Evolutionary conservation across 805 yeast species (phyloP).

Genomic region (Gaillardinia entomophila): DNA sequence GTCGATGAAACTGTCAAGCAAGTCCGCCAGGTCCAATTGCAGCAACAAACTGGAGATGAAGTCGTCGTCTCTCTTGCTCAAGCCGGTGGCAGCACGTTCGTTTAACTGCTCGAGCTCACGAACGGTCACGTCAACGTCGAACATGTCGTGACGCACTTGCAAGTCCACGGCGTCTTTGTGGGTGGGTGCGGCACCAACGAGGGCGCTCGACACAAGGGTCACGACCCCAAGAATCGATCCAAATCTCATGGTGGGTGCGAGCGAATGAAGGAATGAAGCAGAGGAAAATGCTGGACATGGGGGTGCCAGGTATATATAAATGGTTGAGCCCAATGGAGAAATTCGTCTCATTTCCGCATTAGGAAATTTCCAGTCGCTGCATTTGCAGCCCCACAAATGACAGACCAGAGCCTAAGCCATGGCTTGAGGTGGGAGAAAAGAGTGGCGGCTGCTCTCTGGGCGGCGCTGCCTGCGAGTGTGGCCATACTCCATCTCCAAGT

Average conservation of each 20-base stretch:
- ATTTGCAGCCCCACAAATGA: not conserved
- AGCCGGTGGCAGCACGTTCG: not conserved
- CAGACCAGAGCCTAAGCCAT: too few species aligned
- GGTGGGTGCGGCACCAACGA: conserved; percentile 19
- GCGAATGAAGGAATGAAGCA: conserved; percentile 4
- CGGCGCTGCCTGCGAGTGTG: too few species aligned
- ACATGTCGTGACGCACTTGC: conserved; percentile 1
- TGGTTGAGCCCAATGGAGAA: not conserved
- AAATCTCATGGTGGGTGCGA: conserved; percentile 14
- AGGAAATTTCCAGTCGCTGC: conserved; percentile 7
- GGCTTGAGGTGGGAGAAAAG: too few species aligned
- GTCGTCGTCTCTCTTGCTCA: conserved; percentile 9
- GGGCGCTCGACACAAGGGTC: conserved; percentile 9
- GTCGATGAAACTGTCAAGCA: conserved; percentile 10
- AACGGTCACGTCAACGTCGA: not conserved
- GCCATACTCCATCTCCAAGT: too few species aligned
- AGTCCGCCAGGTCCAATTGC: conserved; percentile 9
- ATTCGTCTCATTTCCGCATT: conserved; percentile 7
- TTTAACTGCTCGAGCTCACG: conserved; percentile 1
- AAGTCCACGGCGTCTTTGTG: conserved; percentile 6
- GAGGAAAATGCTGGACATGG: conserved; percentile 4
- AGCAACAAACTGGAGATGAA: conserved; percentile 9
- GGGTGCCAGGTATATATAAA: conserved; percentile 1
- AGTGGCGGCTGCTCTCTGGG: too few species aligned
- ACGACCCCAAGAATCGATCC: conserved; percentile 11